Base-by-base conservation (phyloP, 176 grass and related monocot species). In the Aegilops umbellulata region DNA sequence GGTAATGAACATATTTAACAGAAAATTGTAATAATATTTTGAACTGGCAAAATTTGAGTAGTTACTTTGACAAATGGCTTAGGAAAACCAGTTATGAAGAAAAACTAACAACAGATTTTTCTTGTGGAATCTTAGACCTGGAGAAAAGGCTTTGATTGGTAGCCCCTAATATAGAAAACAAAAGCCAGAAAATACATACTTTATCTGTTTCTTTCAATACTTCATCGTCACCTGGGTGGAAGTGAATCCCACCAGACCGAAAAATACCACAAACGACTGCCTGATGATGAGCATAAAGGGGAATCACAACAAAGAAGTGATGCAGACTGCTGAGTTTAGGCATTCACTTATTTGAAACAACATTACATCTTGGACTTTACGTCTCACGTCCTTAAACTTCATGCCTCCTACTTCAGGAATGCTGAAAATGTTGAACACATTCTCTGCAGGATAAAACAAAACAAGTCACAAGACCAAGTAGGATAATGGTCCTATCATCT, bases 221-320 rank as follows among this genome's bases (percentile, higher is more conserved):
- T 88, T 95, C 94, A 53, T 94, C 84, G 9, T 98, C 92, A 64
- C 65, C 82, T 86, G 96, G 96, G 76, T 98, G 96, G 85, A 98
- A 98, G 75, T 91, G 36, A 85, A 98, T 83, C 73, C 82, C 91
- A 76, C 93, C 96, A 44, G 84, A 94, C 89, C 96, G 91, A 47
- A 95, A 93, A 42, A 98, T 90, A 65, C 93, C 93, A 20, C 94
- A 98, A 87, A 94, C 94, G 78, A 95, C 88, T 76, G 88, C 93
- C 96, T 98, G 90, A 65, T 67, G 80, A 87, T 87, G 80, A 90
- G 88, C 80, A 91, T 35, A 81, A 69, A 93, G 27, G 49, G 27
- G 57, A 82, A 81, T 89, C 76, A 89, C 72, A 85, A 71, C 34
- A 94, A 10, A 89, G 34, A 84, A 79, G 19, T 64, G 34, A 30